Percentiles rank a stretch among this genome's conserved stretches.
Evolutionary conservation across 2,329 filamentous ascomycete species (phyloP).

Genomic region (Fusarium sp.): DNA sequence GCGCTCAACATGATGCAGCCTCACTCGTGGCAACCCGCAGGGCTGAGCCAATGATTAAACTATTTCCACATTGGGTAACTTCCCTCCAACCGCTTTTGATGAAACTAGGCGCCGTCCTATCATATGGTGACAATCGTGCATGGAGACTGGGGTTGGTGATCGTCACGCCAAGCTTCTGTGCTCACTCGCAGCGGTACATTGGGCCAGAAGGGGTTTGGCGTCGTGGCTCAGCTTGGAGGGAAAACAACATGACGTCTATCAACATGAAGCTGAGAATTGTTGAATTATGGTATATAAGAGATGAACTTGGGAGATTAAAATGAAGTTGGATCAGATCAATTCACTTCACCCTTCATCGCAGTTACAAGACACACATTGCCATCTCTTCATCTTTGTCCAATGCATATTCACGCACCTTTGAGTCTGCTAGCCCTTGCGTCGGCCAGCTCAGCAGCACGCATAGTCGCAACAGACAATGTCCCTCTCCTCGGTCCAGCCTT

Average conservation of each 20-base stretch:
- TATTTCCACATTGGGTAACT: neutral
- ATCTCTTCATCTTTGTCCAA: neutral
- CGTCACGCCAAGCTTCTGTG: neutral
- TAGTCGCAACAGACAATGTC: constrained; percentile 25
- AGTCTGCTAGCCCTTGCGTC: neutral
- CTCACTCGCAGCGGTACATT: neutral
- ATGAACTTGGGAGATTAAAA: neutral
- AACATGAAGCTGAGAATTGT: neutral
- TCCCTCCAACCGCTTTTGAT: neutral
- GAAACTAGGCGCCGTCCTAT: neutral
- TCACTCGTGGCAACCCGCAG: neutral
- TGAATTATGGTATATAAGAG: neutral
- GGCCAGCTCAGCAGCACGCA: neutral
- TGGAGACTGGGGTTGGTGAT: neutral
- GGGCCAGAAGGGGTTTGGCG: neutral
- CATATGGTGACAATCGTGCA: neutral
- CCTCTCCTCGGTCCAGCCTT: constrained; percentile 39
- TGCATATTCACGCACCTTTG: neutral
- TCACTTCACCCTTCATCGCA: neutral
- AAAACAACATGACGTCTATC: neutral
- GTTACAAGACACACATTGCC: too few relatives aligned
- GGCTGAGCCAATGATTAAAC: neutral
- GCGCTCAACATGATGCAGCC: neutral
- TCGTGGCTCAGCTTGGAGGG: neutral
- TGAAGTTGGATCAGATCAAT: neutral